These are phyloP conservation scores for Plasmopara halstedii DNA, from an alignment of 352 stramenopile genomes.

Conservation along the genomic window DNA sequence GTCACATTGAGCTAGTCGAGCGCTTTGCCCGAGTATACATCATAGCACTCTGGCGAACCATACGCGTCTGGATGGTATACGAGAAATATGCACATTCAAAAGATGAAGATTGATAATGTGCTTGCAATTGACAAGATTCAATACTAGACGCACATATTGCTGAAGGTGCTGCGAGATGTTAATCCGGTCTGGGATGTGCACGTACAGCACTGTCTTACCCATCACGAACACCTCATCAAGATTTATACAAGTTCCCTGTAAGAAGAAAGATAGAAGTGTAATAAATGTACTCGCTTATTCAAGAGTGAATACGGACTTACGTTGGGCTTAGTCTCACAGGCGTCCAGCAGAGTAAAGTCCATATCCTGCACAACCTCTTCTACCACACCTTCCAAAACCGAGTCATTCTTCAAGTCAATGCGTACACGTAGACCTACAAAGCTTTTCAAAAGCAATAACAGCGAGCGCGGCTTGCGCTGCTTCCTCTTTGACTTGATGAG, in stretches of 20 bases:
- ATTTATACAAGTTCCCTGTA: conserved; percentile 40
- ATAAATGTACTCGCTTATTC: not conserved
- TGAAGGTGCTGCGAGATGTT: conserved; percentile 72
- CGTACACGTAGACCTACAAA: conserved; percentile 71
- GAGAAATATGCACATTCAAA: not conserved
- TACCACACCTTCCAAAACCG: conserved; percentile 63
- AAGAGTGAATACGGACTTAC: conserved; percentile 14
- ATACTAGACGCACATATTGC: conserved; percentile 50
- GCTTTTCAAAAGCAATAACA: conserved; percentile 80
- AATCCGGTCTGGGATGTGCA: conserved; percentile 83
- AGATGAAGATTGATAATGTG: too few species aligned
- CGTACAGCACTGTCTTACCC: conserved; percentile 78
- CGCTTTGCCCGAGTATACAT: conserved; percentile 80
- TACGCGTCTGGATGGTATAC: conserved; percentile 38
- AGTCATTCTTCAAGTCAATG: conserved; percentile 83
- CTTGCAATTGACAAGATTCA: too few species aligned
- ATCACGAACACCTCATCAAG: conserved; percentile 87
- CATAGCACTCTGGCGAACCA: conserved; percentile 68
- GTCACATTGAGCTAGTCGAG: conserved; percentile 11
- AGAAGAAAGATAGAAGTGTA: not conserved
- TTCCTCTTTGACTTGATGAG: conserved; percentile 8
- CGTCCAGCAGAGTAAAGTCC: conserved; percentile 78
- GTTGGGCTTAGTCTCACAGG: conserved; percentile 64
- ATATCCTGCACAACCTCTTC: conserved; percentile 82
- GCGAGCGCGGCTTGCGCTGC: conserved; percentile 47